Conservation (phyloP, 2,329 filamentous ascomycete genomes). For the Xylogone sp. region DNA sequence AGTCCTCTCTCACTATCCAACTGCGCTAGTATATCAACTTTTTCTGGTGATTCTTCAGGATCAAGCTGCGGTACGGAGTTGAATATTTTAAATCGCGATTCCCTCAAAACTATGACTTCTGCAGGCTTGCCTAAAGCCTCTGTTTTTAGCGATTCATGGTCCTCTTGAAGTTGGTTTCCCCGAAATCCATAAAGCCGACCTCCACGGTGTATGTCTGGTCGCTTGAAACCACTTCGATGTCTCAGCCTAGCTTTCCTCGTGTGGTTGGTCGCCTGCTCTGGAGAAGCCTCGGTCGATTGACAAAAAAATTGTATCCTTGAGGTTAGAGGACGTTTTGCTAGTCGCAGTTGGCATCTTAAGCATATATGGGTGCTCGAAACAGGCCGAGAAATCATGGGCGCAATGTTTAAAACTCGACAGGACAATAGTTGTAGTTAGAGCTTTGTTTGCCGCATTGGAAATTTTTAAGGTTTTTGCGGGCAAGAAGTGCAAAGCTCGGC, state of each 20-base stretch:
- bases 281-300: background rate
- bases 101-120: constrained; percentile 27
- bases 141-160: constrained; percentile 14
- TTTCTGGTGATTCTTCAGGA: constrained; percentile 8
- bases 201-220: background rate
- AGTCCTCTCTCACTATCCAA: constrained; percentile 25
- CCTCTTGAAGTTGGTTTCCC: constrained; percentile 16
- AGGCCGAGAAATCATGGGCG: constrained; percentile 28
- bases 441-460: background rate
- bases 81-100: constrained; percentile 16
- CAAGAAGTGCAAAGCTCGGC: background rate
- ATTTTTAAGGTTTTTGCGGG: background rate
- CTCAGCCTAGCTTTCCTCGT: background rate
- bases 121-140: constrained; percentile 19
- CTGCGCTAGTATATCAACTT: constrained; percentile 25
- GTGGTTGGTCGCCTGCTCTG: background rate
- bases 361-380: constrained; percentile 23
- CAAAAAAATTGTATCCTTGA: constrained; percentile 1
- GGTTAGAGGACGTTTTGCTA: constrained; percentile 12
- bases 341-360: constrained; percentile 25
- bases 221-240: background rate
- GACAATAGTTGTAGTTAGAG: too few species aligned
- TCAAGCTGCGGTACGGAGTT: background rate
- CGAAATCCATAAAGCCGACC: constrained; percentile 15
- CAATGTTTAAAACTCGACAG: too few species aligned